Evolutionary conservation across 768 basidiomycete genomes (phyloP).

Genomic region (Leccinum subgranulosum): DNA sequence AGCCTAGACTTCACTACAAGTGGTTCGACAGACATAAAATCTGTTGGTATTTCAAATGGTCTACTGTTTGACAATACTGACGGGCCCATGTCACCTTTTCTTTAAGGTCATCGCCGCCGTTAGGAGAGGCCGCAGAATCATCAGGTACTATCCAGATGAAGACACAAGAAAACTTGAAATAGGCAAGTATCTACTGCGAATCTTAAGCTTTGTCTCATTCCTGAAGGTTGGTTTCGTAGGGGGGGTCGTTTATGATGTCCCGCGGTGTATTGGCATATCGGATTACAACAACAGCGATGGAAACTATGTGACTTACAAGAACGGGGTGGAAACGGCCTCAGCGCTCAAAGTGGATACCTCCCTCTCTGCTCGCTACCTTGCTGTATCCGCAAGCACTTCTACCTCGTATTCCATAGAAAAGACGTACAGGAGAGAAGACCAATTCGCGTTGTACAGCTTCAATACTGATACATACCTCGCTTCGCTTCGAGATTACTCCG

Average conservation of each 20-base stretch:
- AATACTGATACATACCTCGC: slow-evolving; percentile 12
- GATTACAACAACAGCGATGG: neutral
- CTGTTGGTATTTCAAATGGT: neutral
- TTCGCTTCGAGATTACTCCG: slow-evolving; percentile 5
- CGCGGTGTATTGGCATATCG: neutral
- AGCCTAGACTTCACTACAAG: slow-evolving; percentile 5
- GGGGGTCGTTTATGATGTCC: neutral
- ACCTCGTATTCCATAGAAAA: slow-evolving; percentile 12
- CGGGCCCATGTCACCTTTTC: neutral
- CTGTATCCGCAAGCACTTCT: slow-evolving; percentile 11
- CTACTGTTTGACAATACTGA: neutral
- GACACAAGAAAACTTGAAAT: neutral
- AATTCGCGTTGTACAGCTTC: slow-evolving; percentile 19
- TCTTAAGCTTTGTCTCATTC: neutral
- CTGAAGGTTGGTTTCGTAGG: neutral
- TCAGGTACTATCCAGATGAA: neutral
- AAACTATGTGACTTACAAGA: slow-evolving; percentile 3
- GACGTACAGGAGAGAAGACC: slow-evolving; percentile 9
- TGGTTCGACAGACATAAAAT: slow-evolving; percentile 2
- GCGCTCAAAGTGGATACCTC: neutral
- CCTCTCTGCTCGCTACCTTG: slow-evolving; percentile 7
- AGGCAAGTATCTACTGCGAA: neutral
- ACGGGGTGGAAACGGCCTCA: neutral
- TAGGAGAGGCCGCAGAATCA: neutral
- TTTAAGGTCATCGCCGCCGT: neutral